Evolutionary conservation across 768 basidiomycete genomes (phyloP).

Genomic region (Boletus tylopilopsis): DNA sequence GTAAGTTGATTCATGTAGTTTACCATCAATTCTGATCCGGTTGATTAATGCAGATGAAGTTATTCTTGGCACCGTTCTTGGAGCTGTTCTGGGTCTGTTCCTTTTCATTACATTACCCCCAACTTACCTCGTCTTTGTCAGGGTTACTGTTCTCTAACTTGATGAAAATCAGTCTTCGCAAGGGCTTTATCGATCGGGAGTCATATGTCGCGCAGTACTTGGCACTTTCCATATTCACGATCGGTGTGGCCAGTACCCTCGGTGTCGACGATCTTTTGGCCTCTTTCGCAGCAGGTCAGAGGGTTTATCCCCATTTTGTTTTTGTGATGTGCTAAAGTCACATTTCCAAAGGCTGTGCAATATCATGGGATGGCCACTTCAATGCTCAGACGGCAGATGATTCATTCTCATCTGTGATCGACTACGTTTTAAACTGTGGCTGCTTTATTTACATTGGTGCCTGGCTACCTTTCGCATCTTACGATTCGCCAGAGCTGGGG

Average conservation of each 20-base stretch:
- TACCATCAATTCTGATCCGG: background rate
- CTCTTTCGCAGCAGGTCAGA: conserved; percentile 74
- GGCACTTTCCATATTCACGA: conserved; percentile 66
- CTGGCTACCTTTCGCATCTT: conserved; percentile 68
- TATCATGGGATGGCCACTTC: conserved; percentile 90
- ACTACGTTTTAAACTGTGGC: conserved; percentile 77
- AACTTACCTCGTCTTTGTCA: conserved; percentile 19
- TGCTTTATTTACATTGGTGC: conserved; percentile 88
- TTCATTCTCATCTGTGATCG: conserved; percentile 85
- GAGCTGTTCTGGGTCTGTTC: conserved; percentile 48
- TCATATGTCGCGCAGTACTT: conserved; percentile 87
- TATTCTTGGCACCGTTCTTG: conserved; percentile 66
- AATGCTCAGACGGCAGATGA: conserved; percentile 79
- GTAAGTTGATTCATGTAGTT: conserved; percentile 25
- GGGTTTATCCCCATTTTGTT: background rate
- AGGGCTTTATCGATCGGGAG: conserved; percentile 70
- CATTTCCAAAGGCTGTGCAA: conserved; percentile 64
- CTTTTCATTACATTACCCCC: background rate
- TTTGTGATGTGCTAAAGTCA: background rate
- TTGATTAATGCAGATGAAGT: conserved; percentile 63
- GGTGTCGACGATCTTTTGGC: conserved; percentile 89
- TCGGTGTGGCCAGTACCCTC: conserved; percentile 75
- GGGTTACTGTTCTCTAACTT: conserved; percentile 68
- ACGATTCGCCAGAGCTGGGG: conserved; percentile 53
- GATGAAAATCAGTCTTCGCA: conserved; percentile 65